Evolutionary conservation across 1,284 basidiomycete genomes (phyloP).

Genomic region (Trichosporon coremiiforme): DNA sequence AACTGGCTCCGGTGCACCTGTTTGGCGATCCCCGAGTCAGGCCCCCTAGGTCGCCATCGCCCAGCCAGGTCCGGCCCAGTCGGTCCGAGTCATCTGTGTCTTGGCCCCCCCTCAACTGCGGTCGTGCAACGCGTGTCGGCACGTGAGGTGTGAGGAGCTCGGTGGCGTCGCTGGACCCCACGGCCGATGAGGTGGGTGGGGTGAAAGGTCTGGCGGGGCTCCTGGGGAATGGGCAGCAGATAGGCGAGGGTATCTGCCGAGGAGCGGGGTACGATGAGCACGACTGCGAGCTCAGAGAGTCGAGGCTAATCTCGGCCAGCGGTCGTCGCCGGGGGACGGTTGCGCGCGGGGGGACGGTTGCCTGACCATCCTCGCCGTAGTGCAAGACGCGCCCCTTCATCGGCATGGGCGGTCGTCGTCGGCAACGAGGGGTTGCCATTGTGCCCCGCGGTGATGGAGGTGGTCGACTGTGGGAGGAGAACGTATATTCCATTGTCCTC

Average conservation of each 20-base stretch:
- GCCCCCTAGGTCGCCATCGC: background rate
- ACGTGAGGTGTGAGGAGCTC: slow-evolving; percentile 1
- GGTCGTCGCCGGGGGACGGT: background rate
- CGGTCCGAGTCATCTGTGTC: background rate
- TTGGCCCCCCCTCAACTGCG: background rate
- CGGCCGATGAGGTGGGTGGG: background rate
- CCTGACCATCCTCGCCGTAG: background rate
- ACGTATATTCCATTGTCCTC: background rate
- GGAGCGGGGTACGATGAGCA: background rate
- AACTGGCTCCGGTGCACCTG: background rate
- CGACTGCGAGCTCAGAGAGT: background rate
- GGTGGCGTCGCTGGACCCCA: background rate
- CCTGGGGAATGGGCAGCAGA: background rate
- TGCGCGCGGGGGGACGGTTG: background rate
- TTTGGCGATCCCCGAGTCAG: background rate
- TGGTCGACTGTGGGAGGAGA: background rate
- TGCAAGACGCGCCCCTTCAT: background rate
- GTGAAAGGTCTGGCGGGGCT: background rate
- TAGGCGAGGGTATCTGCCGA: background rate
- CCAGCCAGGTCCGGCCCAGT: background rate
- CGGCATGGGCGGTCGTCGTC: background rate
- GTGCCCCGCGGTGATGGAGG: background rate
- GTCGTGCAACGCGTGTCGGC: background rate
- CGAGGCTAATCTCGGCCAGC: background rate
- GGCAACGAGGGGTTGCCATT: background rate